phyloP scores from a whole-genome alignment of 2,329 filamentous ascomycete genomes.

The Colletotrichum eremochloae region DNA sequence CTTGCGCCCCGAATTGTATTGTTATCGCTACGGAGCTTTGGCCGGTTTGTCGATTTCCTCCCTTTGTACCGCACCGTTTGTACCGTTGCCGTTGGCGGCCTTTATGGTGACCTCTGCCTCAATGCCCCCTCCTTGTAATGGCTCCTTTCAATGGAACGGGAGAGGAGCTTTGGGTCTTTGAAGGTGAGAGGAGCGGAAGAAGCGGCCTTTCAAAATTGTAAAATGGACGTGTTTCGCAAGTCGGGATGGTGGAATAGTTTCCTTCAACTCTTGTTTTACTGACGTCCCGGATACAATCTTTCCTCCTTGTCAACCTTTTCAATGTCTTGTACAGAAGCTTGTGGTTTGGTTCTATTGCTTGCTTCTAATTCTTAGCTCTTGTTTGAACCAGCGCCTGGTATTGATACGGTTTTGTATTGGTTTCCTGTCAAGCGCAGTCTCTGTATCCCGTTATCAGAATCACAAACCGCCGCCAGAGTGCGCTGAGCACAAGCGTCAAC shows the following conservation, averaged over 20 bases:
- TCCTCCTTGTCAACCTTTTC: conserved; percentile 19
- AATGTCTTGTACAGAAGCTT: conserved; percentile 12
- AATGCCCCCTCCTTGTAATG: not conserved
- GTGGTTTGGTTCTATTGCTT: conserved; percentile 3
- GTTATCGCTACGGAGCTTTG: conserved; percentile 14
- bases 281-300: not conserved
- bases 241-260: not conserved
- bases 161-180: not conserved
- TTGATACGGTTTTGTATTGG: not conserved
- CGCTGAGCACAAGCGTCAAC: not conserved
- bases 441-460: not conserved
- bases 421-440: not conserved
- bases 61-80: conserved; percentile 3
- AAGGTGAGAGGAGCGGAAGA: not conserved
- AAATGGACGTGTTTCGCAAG: conserved; percentile 37
- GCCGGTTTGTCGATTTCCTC: conserved; percentile 15
- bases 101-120: conserved; percentile 14
- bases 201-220: conserved; percentile 19
- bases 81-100: not conserved
- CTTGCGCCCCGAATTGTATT: conserved; percentile 24
- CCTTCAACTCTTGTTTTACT: conserved; percentile 24
- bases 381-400: not conserved
- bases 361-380: conserved; percentile 2
- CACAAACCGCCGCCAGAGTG: not conserved
- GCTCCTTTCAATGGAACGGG: not conserved